Conservation (phyloP, 345 rosid species). For the Fremontodendron californicum region DNA sequence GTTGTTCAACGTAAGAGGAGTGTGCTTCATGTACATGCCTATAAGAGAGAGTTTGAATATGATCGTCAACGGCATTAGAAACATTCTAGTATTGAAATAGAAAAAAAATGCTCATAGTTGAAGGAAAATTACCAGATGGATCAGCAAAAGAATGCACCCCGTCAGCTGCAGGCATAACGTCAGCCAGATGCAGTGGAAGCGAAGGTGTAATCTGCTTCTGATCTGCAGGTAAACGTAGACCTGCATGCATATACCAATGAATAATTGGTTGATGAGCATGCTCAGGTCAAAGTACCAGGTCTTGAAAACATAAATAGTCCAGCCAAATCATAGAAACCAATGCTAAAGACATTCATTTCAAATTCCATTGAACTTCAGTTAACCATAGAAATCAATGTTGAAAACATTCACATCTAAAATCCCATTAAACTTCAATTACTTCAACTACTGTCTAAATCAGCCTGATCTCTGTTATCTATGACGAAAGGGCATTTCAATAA, state of each 20-base stretch:
- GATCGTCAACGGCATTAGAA: constrained; percentile 1
- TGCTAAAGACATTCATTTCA: background rate
- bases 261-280: background rate
- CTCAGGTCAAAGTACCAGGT: background rate
- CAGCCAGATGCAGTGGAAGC: constrained; percentile 83
- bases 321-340: background rate
- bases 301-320: background rate
- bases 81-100: background rate
- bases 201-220: constrained; percentile 75
- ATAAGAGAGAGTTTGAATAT: constrained; percentile 16
- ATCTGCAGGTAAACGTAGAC: constrained; percentile 68
- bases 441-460: background rate
- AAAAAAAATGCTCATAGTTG: background rate
- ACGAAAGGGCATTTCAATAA: background rate
- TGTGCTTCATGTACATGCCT: constrained; percentile 68
- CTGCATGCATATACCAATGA: constrained; percentile 34
- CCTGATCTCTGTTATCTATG: background rate
- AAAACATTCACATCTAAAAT: constrained; percentile 5
- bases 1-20: constrained; percentile 53
- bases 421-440: background rate
- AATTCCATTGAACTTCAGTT: background rate
- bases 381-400: background rate
- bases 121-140: constrained; percentile 43
- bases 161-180: constrained; percentile 54
- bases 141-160: constrained; percentile 56